Evolutionary conservation across 768 basidiomycete species (phyloP).

Genomic region (Cystobasidium tubakii): DNA sequence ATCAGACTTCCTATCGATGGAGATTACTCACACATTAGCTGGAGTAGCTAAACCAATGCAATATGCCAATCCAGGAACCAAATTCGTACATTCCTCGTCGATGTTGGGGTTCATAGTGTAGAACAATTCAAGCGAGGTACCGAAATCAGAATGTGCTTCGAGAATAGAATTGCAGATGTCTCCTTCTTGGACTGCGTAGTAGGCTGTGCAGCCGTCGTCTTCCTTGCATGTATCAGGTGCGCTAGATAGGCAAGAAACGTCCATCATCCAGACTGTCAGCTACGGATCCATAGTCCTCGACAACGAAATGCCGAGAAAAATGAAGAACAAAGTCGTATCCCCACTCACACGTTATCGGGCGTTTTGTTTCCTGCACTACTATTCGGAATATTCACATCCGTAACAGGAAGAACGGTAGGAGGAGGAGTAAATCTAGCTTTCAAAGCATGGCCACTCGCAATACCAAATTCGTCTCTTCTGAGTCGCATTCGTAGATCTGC

Average conservation of each 20-base stretch:
- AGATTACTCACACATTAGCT: constrained; percentile 6
- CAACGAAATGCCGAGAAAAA: too few species aligned
- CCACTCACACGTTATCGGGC: constrained; percentile 4
- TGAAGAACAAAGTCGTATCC: too few species aligned
- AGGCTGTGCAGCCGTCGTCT: background rate
- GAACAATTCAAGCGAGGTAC: background rate
- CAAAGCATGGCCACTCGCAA: background rate
- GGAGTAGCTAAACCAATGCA: constrained; percentile 8
- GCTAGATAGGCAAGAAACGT: too few species aligned
- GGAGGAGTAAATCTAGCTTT: background rate
- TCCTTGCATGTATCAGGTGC: background rate
- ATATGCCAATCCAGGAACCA: background rate
- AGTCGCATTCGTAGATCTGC: background rate
- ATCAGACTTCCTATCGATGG: too few species aligned
- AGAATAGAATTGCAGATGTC: background rate
- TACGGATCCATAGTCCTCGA: too few species aligned
- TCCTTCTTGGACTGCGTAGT: constrained; percentile 2
- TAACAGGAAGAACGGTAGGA: background rate
- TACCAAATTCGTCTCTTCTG: background rate
- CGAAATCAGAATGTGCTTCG: background rate
- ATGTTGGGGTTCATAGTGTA: constrained; percentile 4
- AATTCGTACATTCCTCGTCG: background rate
- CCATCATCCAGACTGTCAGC: too few species aligned
- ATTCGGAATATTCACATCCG: background rate
- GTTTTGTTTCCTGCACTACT: background rate